phyloP scores from a whole-genome alignment of 208 protist species.

The Acanthamoeba healyi region DNA sequence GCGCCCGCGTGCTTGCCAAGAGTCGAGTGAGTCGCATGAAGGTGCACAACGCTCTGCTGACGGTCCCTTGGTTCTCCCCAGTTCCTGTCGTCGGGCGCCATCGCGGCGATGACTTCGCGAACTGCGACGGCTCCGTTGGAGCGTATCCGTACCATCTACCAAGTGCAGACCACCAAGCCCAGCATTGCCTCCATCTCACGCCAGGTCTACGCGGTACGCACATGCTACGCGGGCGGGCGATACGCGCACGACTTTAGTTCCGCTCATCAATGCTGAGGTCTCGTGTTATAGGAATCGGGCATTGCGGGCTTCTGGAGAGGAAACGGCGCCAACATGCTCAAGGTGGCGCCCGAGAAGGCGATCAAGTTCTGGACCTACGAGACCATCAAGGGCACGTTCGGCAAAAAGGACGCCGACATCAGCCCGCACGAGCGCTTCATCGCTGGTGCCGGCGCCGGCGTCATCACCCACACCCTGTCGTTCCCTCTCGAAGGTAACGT shows the following conservation, averaged over 20 bases:
- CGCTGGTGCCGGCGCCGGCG: slow-evolving; percentile 74
- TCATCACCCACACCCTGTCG: slow-evolving; percentile 68
- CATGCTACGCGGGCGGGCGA: no score
- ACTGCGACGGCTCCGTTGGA: slow-evolving; percentile 80
- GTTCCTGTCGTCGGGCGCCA: slow-evolving; percentile 74
- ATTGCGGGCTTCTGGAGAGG: slow-evolving; percentile 79
- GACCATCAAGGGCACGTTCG: slow-evolving; percentile 77
- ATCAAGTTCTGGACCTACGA: slow-evolving; percentile 82
- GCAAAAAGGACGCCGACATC: slow-evolving; percentile 73
- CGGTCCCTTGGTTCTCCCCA: neutral
- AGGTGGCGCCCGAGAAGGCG: slow-evolving; percentile 80
- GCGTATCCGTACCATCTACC: slow-evolving; percentile 78
- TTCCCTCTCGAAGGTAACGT: slow-evolving; percentile 78
- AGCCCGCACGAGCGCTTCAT: slow-evolving; percentile 77
- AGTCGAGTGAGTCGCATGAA: neutral
- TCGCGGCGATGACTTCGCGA: slow-evolving; percentile 64
- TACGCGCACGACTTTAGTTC: neutral
- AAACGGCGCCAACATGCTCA: slow-evolving; percentile 81
- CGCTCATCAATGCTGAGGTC: neutral
- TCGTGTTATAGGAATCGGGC: slow-evolving; percentile 73
- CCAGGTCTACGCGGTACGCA: neutral
- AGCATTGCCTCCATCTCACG: slow-evolving; percentile 31
- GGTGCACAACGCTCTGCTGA: neutral
- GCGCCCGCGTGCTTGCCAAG: neutral
- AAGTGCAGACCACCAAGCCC: slow-evolving; percentile 70